Conservation (phyloP, 805 yeast genomes). For the Starmerella sirachaensis region DNA sequence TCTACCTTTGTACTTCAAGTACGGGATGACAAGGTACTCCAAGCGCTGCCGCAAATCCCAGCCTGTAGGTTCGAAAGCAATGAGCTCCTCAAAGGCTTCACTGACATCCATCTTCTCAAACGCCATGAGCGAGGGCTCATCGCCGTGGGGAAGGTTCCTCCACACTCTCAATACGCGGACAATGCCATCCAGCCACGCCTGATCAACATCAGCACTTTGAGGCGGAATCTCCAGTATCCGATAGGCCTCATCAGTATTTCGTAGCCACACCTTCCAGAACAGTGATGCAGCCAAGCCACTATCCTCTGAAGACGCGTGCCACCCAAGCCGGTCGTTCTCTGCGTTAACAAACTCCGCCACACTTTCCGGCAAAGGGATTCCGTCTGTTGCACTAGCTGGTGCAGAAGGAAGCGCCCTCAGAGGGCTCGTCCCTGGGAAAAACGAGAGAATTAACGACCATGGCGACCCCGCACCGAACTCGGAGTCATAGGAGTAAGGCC, state of each 20-base stretch:
- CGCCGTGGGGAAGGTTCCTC: slow-evolving; percentile 7
- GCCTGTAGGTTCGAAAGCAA: slow-evolving; percentile 11
- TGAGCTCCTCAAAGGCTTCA: slow-evolving; percentile 16
- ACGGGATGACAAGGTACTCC: slow-evolving; percentile 25
- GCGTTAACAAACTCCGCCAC: slow-evolving; percentile 11
- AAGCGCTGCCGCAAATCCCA: slow-evolving; percentile 21
- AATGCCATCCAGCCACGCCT: slow-evolving; percentile 26
- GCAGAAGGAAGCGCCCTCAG: slow-evolving; percentile 6
- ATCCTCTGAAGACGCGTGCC: slow-evolving; percentile 10
- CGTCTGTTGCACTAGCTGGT: not conserved
- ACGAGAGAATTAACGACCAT: slow-evolving; percentile 22
- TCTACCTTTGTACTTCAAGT: slow-evolving; percentile 18
- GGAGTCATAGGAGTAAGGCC: slow-evolving; percentile 9
- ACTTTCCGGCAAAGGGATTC: slow-evolving; percentile 5
- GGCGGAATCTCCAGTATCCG: slow-evolving; percentile 15
- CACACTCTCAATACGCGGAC: slow-evolving; percentile 23
- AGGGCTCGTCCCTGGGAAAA: slow-evolving; percentile 26
- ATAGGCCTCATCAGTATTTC: slow-evolving; percentile 23
- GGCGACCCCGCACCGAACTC: slow-evolving; percentile 24
- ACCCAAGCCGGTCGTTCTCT: slow-evolving; percentile 18
- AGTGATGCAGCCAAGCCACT: slow-evolving; percentile 10
- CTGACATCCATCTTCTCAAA: slow-evolving; percentile 17
- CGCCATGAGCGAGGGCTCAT: slow-evolving; percentile 12
- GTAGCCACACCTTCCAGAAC: slow-evolving; percentile 25
- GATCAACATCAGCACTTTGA: slow-evolving; percentile 14